These are phyloP conservation scores for Triglochin maritima DNA, from an alignment of 106 monocot genomes.

Conservation along the genomic window DNA sequence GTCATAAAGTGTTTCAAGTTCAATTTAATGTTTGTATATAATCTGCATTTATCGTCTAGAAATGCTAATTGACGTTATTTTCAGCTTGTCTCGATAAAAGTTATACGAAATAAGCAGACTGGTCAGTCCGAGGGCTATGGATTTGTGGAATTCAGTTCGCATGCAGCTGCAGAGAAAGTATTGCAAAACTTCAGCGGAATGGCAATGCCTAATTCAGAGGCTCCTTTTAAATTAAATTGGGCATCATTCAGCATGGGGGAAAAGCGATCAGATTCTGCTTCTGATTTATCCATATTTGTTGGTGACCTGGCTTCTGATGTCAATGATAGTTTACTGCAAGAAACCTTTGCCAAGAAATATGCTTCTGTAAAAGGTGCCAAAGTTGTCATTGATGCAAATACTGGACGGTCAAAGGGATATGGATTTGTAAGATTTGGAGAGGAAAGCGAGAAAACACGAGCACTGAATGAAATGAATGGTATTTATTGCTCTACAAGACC, in stretches of 20 bases:
- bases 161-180: slow-evolving; percentile 17
- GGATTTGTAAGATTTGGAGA: slow-evolving; percentile 27
- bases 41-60: background rate
- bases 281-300: slow-evolving; percentile 23
- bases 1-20: no score
- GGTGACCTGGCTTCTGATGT: slow-evolving; percentile 23
- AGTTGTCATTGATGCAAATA: slow-evolving; percentile 24
- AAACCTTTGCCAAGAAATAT: slow-evolving; percentile 13
- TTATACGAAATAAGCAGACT: slow-evolving; percentile 17
- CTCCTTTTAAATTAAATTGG: slow-evolving; percentile 15
- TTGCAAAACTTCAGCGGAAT: slow-evolving; percentile 8
- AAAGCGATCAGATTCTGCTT: slow-evolving; percentile 3
- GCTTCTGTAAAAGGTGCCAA: slow-evolving; percentile 24
- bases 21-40: background rate
- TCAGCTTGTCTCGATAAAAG: slow-evolving; percentile 7
- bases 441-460: slow-evolving; percentile 18
- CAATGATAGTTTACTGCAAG: slow-evolving; percentile 20
- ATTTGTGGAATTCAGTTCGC: slow-evolving; percentile 21
- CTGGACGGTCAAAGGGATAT: slow-evolving; percentile 23
- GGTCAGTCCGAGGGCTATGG: slow-evolving; percentile 18
- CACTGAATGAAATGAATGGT: slow-evolving; percentile 26
- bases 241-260: slow-evolving; percentile 19
- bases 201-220: slow-evolving; percentile 18
- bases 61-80: background rate
- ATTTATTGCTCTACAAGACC: slow-evolving; percentile 18